Conservation (phyloP, 2,329 filamentous ascomycete genomes). For the Alternaria rosae region DNA sequence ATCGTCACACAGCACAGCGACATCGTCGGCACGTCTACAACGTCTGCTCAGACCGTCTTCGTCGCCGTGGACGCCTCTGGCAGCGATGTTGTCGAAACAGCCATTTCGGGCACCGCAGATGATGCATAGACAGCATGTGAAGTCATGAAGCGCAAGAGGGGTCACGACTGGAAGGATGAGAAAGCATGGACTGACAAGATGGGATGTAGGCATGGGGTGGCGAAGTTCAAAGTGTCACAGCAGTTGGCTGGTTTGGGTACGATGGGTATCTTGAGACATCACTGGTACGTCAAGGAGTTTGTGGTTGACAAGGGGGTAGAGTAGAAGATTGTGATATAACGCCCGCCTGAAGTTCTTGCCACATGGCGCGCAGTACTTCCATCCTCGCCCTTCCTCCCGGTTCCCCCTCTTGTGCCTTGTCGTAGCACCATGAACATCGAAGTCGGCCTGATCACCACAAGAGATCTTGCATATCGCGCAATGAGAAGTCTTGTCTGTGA, state of each 20-base stretch:
- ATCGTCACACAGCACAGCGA: not conserved
- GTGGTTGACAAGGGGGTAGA: not conserved
- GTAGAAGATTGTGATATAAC: no score
- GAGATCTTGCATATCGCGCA: no score
- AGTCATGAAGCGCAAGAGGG: not conserved
- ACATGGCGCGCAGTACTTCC: no score
- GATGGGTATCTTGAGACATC: not conserved
- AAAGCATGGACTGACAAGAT: not conserved
- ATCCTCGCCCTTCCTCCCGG: no score
- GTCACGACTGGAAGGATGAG: not conserved
- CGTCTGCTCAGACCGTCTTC: not conserved
- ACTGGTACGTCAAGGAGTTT: not conserved
- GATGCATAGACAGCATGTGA: not conserved
- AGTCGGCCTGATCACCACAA: no score
- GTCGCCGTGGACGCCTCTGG: not conserved
- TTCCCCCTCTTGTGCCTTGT: no score
- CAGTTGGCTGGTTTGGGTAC: not conserved
- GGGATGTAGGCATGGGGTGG: not conserved
- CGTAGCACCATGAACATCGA: no score
- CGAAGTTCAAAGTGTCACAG: not conserved
- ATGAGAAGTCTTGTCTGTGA: rapidly evolving
- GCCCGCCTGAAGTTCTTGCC: no score
- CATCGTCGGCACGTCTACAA: not conserved
- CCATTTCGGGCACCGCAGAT: not conserved
- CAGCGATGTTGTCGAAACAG: not conserved